A percentile compares a stretch with the other conserved stretches of the same genome.
Conservation (phyloP, 805 yeast species). For the Saccharomycopsis microspora region DNA sequence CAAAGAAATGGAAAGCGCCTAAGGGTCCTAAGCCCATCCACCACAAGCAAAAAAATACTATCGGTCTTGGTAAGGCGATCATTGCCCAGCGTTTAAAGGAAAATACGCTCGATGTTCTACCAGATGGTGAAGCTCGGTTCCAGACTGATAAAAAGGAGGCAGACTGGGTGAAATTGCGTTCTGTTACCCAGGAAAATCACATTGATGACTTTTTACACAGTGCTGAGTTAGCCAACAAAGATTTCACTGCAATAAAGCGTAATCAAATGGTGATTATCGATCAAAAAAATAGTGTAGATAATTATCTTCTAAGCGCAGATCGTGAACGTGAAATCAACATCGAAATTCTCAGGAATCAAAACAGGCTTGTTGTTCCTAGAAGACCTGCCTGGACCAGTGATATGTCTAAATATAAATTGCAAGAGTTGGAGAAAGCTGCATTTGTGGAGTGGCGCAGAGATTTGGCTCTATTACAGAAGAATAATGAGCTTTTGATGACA, state of each 20-base stretch:
- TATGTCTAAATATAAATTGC: constrained; percentile 67
- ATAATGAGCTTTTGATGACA: constrained; percentile 69
- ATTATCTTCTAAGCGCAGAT: constrained; percentile 48
- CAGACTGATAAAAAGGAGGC: constrained; percentile 76
- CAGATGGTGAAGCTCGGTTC: constrained; percentile 84
- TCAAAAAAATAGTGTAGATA: constrained; percentile 37
- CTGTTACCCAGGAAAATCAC: constrained; percentile 91
- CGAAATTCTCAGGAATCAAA: constrained; percentile 57
- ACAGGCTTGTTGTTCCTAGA: constrained; percentile 77
- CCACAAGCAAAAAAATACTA: constrained; percentile 70
- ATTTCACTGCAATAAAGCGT: constrained; percentile 84
- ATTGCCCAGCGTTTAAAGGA: constrained; percentile 62
- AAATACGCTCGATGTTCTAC: constrained; percentile 57
- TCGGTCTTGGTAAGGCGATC: constrained; percentile 80
- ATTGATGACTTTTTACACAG: constrained; percentile 90
- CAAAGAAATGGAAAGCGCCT: constrained; percentile 78
- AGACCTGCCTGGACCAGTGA: constrained; percentile 76
- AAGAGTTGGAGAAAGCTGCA: constrained; percentile 79
- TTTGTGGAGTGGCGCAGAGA: constrained; percentile 92
- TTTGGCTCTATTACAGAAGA: constrained; percentile 75
- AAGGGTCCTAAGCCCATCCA: constrained; percentile 88
- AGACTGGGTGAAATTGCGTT: constrained; percentile 79
- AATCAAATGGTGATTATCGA: constrained; percentile 76
- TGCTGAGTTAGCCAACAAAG: constrained; percentile 92
- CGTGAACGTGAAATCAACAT: constrained; percentile 51